phyloP scores from a whole-genome alignment of 768 basidiomycete genomes.

The Dacryopinax primogenitus region DNA sequence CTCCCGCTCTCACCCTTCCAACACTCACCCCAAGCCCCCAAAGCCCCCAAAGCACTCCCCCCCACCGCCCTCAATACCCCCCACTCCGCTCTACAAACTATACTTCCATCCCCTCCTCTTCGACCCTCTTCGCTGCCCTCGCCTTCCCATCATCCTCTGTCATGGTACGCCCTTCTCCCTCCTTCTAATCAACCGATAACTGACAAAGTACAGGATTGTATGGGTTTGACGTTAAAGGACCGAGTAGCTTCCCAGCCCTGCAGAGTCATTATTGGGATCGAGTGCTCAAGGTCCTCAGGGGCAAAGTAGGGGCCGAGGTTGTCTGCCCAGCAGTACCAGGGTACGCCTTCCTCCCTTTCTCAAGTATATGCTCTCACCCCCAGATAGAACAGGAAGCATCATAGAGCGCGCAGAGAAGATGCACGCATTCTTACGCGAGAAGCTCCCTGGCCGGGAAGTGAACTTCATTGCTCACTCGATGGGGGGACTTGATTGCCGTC shows the following conservation, averaged over 20 bases:
- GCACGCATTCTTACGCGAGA: slow-evolving; percentile 53
- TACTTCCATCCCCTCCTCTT: slow-evolving; percentile 65
- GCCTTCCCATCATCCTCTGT: slow-evolving; percentile 87
- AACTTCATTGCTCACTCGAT: slow-evolving; percentile 96
- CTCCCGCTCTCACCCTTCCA: not conserved
- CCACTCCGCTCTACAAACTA: slow-evolving; percentile 31
- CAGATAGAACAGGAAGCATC: slow-evolving; percentile 73
- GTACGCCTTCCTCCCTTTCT: slow-evolving; percentile 34
- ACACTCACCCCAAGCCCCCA: not conserved
- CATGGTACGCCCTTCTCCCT: slow-evolving; percentile 52
- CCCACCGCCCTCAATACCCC: slow-evolving; percentile 19
- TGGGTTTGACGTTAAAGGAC: slow-evolving; percentile 86
- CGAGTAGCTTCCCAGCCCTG: slow-evolving; percentile 64
- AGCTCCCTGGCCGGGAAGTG: slow-evolving; percentile 60
- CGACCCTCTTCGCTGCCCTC: slow-evolving; percentile 63
- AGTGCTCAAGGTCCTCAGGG: slow-evolving; percentile 63
- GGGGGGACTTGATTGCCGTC: slow-evolving; percentile 92
- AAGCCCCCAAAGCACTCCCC: slow-evolving; percentile 13
- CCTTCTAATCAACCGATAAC: not conserved
- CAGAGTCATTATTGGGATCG: slow-evolving; percentile 92
- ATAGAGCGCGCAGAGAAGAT: slow-evolving; percentile 63
- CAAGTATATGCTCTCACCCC: not conserved
- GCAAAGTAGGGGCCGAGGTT: slow-evolving; percentile 82
- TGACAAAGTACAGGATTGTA: slow-evolving; percentile 55
- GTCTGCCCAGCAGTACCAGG: slow-evolving; percentile 88